Percentiles rank a stretch among this genome's conserved stretches.
Evolutionary conservation across 139 green algal genomes (phyloP).

Genomic region (Coccomyxa sp.): DNA sequence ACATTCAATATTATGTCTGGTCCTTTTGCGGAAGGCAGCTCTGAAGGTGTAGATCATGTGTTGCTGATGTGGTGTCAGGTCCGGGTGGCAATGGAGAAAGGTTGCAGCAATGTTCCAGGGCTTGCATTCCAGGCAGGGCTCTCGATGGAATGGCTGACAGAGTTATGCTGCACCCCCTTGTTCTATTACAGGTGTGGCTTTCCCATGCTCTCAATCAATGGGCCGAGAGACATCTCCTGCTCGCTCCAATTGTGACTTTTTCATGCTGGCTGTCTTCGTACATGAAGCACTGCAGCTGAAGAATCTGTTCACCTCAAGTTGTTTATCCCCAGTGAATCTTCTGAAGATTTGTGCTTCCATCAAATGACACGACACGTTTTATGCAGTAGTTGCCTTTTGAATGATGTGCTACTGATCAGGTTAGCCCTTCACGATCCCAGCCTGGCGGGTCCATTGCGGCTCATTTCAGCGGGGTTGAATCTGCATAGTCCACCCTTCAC

Average conservation of each 20-base stretch:
- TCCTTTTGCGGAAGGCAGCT: background rate
- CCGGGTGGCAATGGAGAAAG: background rate
- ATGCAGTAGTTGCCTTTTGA: background rate
- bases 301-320: too few relatives aligned
- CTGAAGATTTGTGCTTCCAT: background rate
- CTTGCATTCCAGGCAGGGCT: background rate
- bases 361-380: background rate
- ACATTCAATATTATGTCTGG: background rate
- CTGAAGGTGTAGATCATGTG: background rate
- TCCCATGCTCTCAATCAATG: background rate
- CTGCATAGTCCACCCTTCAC: background rate
- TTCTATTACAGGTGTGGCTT: background rate
- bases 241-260: background rate
- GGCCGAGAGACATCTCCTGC: background rate
- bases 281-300: background rate
- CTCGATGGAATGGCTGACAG: background rate
- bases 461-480: background rate
- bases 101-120: background rate
- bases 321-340: background rate
- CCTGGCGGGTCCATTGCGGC: background rate
- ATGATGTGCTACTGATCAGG: too few relatives aligned
- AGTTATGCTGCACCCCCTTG: background rate
- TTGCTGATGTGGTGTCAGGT: background rate
- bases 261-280: background rate
- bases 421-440: background rate